A percentile compares a stretch with the other conserved stretches of the same genome.
Conservation (phyloP, 495 filamentous ascomycete species). For the Bombardia bombarda region DNA sequence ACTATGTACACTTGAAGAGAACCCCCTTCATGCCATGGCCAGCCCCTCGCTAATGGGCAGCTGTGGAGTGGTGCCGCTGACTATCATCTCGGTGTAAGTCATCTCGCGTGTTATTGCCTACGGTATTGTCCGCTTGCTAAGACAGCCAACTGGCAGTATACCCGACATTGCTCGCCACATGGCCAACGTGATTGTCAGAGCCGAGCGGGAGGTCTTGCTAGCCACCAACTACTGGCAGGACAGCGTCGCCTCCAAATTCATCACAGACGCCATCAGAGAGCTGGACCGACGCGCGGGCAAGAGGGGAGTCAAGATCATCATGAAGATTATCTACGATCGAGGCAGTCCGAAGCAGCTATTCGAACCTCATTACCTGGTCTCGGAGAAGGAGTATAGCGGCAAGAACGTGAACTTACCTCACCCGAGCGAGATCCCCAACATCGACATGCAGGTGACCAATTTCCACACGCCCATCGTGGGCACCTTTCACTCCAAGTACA, state of each 20-base stretch:
- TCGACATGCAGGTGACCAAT: slow-evolving; percentile 67
- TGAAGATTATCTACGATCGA: slow-evolving; percentile 72
- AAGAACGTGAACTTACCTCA: slow-evolving; percentile 51
- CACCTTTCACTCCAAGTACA: slow-evolving; percentile 72
- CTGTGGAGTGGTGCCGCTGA: slow-evolving; percentile 57
- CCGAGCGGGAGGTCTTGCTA: slow-evolving; percentile 62
- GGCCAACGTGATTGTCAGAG: slow-evolving; percentile 65
- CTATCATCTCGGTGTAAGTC: slow-evolving; percentile 55
- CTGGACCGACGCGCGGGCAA: slow-evolving; percentile 56
- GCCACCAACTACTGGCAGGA: slow-evolving; percentile 71
- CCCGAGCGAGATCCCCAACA: slow-evolving; percentile 55
- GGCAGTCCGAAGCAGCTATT: slow-evolving; percentile 56
- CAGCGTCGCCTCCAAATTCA: slow-evolving; percentile 54
- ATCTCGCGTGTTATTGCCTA: no score
- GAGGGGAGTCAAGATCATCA: slow-evolving; percentile 48
- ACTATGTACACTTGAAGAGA: slow-evolving; percentile 49
- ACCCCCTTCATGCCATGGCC: slow-evolving; percentile 48
- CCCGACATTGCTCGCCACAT: slow-evolving; percentile 67
- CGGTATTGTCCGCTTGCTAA: no score
- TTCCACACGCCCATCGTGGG: slow-evolving; percentile 65
- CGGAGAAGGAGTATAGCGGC: slow-evolving; percentile 48
- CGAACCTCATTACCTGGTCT: slow-evolving; percentile 54
- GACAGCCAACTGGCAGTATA: slow-evolving; percentile 32
- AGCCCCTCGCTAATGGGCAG: slow-evolving; percentile 66
- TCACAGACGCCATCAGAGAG: slow-evolving; percentile 62